Evolutionary conservation across 345 rosid genomes (phyloP), one percentile per base, ranked within the genome.

Genomic region (Ricinus communis): DNA sequence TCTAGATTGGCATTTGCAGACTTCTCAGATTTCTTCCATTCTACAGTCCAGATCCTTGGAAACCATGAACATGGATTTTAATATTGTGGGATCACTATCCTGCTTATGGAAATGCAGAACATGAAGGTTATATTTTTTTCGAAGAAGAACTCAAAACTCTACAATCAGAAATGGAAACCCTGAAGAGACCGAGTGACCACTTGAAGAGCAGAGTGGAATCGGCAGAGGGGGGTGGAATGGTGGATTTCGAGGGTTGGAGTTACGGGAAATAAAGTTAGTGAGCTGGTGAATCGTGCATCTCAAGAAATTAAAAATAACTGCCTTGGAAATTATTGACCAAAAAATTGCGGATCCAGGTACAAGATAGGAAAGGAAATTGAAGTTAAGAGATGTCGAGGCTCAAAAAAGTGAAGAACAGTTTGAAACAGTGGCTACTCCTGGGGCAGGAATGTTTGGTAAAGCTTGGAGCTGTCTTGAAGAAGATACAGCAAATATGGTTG

Each of bases 281-380:
- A 54, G 19, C 45, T 77, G 45, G 50, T 28, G 9, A 15, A 31
- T 41, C 43, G 15, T 28, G 80, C 65, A 21, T 5, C 66, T 18
- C 58, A 25, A 43, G 72, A 66, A 40, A 57, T 58, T 36, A 51
- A 68, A n/a, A 77, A 67, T 54, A 67, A 54, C 49, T 72, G 80
- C 73, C 31, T 66, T 25, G 68, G 68, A 40, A 54, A 65, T 21
- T 58, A 50, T 8, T 59, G 68, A 41, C 61, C 72, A 12, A 56
- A 18, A 43, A 77, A 60, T 49, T 67, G 69, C 59, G 21, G 73
- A 60, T 59, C 69, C 47, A 60, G 73, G 33, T 71, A 77, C 43
- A 77, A 72, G 72, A 59, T 77, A 2, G 76, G 80, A 25, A 77
- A 68, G 51, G 19, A 59, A 28, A 47, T 72, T 28, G 56, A 14